These are phyloP conservation scores for Colletotrichum endophyticum DNA, from an alignment of 2,329 filamentous ascomycete genomes.

Conservation along the genomic window DNA sequence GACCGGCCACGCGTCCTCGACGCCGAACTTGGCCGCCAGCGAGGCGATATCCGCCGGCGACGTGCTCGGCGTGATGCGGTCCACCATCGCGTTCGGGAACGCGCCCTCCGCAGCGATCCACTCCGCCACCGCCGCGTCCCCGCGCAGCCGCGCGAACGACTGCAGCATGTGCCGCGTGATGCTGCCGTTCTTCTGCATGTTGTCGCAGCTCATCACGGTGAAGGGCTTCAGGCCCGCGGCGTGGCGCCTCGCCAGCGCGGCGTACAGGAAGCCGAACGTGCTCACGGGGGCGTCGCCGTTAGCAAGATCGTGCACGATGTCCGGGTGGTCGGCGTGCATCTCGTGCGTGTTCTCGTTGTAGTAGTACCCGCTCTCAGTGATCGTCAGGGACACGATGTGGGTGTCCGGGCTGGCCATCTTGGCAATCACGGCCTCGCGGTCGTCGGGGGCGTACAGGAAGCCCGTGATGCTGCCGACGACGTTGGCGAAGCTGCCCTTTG, in stretches of 20 bases:
- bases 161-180: slow-evolving; percentile 57
- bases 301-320: slow-evolving; percentile 53
- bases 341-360: slow-evolving; percentile 64
- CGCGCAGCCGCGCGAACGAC: slow-evolving; percentile 50
- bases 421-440: slow-evolving; percentile 55
- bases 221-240: slow-evolving; percentile 53
- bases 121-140: slow-evolving; percentile 48
- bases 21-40: slow-evolving; percentile 48
- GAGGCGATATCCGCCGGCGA: slow-evolving; percentile 46
- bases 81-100: slow-evolving; percentile 62
- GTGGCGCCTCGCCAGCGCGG: slow-evolving; percentile 51
- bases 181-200: slow-evolving; percentile 62
- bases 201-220: slow-evolving; percentile 60
- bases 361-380: slow-evolving; percentile 62
- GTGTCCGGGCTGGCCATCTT: slow-evolving; percentile 62
- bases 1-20: slow-evolving; percentile 57
- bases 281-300: slow-evolving; percentile 48
- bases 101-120: slow-evolving; percentile 53
- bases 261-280: slow-evolving; percentile 58
- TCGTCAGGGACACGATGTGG: slow-evolving; percentile 59
- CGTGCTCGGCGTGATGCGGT: slow-evolving; percentile 59
- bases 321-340: slow-evolving; percentile 50
- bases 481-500: slow-evolving; percentile 50
- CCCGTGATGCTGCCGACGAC: slow-evolving; percentile 58
- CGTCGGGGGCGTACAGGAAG: slow-evolving; percentile 56